Evolutionary conservation across 73 alveolate species (phyloP), one percentile per base, ranked within the genome.

Genomic region (Urostyla sp.): DNA sequence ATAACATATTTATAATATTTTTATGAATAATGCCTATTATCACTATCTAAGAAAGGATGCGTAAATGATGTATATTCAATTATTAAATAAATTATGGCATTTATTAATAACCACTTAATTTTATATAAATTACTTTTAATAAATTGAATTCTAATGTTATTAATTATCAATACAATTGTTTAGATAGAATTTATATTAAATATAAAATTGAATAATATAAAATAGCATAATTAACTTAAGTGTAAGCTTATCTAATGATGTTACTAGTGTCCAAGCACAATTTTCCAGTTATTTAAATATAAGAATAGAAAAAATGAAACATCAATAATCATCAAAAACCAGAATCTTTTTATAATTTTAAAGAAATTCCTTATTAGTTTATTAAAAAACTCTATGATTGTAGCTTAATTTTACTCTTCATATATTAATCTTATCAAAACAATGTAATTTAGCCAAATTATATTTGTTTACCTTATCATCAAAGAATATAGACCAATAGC

Each of bases 1-100:
- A 69, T 69, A 3, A 69, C 23, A 24, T 46, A 49, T 49, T 69
- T 69, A 23, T 69, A 69, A 45, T 46, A 69, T 31, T 69, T 69
- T 27, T 69, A 46, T 21, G 72, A 49, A 48, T 69, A 69, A 31
- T 69, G 83, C 23, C 83, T 45, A 49, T 69, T 69, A 32, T 69
- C 83, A 13, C 72, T 23, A 31, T 69, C 83, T 15, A 69, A 30
- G 60, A 69, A 69, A 4, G 83, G 83, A 28, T 69, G 83, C 6
- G 43, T 46, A 1, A 69, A 40, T 7, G 79, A 63, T 24, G 32
- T 38, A 26, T 38, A 63, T 8, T 63, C 26, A 6, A 58, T 58
- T 3, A 58, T n/a, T 28, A 23, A 44, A 28, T 45, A 20, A 23
- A 63, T 2, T 8, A 63, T 3, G 6, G 44, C 40, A 2, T 15